phyloP scores from a whole-genome alignment of 352 stramenopile species.

The Globisporangium paddicum region DNA sequence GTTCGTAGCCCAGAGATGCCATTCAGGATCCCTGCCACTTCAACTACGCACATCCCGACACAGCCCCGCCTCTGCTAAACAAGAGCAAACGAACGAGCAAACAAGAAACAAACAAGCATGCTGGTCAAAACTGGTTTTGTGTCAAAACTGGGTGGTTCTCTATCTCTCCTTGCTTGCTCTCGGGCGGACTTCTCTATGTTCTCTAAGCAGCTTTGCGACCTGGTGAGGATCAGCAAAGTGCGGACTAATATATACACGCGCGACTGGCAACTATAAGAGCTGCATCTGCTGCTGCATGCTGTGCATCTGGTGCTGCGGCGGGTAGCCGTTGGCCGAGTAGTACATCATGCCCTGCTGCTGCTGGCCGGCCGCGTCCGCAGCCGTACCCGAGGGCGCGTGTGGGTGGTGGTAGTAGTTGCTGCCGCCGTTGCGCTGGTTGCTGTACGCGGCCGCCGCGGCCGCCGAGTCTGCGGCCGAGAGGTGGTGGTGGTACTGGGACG shows the following conservation, averaged over 20 bases:
- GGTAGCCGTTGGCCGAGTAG: constrained; percentile 56
- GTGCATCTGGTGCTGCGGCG: constrained; percentile 68
- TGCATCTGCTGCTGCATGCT: constrained; percentile 68
- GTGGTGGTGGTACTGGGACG: constrained; percentile 63
- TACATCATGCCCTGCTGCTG: constrained; percentile 56
- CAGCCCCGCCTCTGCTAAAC: not conserved
- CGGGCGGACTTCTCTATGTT: constrained; percentile 8
- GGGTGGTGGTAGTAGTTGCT: constrained; percentile 55
- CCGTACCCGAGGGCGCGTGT: constrained; percentile 17
- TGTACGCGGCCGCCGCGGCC: constrained; percentile 45
- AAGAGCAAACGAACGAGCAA: not conserved
- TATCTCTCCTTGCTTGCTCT: constrained; percentile 1
- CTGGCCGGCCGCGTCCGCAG: constrained; percentile 22
- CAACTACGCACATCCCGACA: not conserved
- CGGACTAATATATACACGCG: constrained; percentile 20
- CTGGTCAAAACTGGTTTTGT: constrained; percentile 2
- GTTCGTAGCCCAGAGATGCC: constrained; percentile 30
- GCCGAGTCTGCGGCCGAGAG: constrained; percentile 59
- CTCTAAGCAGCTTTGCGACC: constrained; percentile 9
- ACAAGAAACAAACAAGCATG: not conserved
- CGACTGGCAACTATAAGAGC: constrained; percentile 48
- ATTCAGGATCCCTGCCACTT: constrained; percentile 8
- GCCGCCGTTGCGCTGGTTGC: constrained; percentile 30
- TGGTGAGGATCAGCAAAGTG: not conserved
- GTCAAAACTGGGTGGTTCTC: constrained; percentile 5